These are phyloP conservation scores for Singerocomus rubriflavus DNA, from an alignment of 1,284 basidiomycete species.

Conservation along the genomic window DNA sequence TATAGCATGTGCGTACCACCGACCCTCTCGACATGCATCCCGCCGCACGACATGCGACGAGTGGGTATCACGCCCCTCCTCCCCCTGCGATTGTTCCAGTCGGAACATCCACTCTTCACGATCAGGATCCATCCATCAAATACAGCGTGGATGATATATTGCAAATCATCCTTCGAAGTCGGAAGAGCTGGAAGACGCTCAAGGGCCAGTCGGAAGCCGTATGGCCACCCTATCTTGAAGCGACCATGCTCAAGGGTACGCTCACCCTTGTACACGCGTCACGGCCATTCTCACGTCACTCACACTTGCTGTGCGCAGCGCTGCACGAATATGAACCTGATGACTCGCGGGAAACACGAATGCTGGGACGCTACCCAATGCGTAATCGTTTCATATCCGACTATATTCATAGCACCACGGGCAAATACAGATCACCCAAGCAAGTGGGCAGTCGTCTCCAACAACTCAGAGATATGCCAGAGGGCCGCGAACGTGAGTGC, in stretches of 20 bases:
- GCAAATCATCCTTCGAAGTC: constrained; percentile 60
- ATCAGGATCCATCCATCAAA: constrained; percentile 6
- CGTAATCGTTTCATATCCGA: constrained; percentile 73
- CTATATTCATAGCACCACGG: constrained; percentile 60
- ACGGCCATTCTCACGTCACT: constrained; percentile 21
- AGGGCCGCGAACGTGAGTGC: constrained; percentile 59
- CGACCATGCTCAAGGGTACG: constrained; percentile 68
- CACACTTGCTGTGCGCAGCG: constrained; percentile 19
- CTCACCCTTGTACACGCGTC: constrained; percentile 8
- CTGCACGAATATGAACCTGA: constrained; percentile 66
- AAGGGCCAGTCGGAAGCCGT: constrained; percentile 64
- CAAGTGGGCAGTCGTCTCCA: constrained; percentile 73
- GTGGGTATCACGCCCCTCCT: neutral
- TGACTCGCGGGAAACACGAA: constrained; percentile 63
- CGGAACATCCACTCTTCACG: constrained; percentile 10
- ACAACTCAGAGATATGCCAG: constrained; percentile 64
- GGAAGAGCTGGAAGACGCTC: constrained; percentile 73
- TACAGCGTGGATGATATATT: constrained; percentile 45
- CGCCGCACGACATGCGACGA: constrained; percentile 2
- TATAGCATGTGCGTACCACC: no score
- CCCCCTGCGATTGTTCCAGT: constrained; percentile 2
- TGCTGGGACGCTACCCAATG: constrained; percentile 69
- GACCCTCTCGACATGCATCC: constrained; percentile 16
- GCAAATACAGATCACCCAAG: constrained; percentile 62
- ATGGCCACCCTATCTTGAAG: constrained; percentile 75